These are phyloP conservation scores for Sherardia arvensis DNA, from an alignment of 257 asterid species.

Conservation along the genomic window DNA sequence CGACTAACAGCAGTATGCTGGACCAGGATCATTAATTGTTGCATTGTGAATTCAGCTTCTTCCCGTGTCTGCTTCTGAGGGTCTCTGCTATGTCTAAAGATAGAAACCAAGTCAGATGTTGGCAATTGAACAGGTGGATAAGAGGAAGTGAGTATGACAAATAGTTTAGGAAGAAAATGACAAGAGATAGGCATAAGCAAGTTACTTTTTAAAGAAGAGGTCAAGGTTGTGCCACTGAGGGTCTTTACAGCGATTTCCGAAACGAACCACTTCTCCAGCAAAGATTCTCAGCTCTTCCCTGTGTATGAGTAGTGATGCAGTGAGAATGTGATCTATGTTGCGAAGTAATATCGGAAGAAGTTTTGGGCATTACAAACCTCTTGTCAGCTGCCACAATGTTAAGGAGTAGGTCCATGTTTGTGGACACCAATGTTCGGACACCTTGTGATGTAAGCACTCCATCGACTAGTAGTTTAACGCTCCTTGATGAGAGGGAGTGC, in stretches of 20 bases:
- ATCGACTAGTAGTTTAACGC: conserved; percentile 44
- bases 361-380: conserved; percentile 36
- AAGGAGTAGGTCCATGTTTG: conserved; percentile 49
- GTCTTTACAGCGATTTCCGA: conserved; percentile 82
- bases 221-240: conserved; percentile 89
- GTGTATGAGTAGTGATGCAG: neutral
- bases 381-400: conserved; percentile 65
- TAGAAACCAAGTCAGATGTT: conserved; percentile 1
- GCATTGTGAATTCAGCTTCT: conserved; percentile 55
- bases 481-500: conserved; percentile 54
- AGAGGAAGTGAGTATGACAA: neutral
- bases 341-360: neutral
- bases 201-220: conserved; percentile 71
- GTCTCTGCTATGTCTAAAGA: conserved; percentile 56
- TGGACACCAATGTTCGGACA: conserved; percentile 51
- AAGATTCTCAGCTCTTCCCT: conserved; percentile 77
- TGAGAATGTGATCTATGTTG: neutral
- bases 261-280: conserved; percentile 70
- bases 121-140: neutral
- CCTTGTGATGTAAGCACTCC: conserved; percentile 60
- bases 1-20: conserved; percentile 73
- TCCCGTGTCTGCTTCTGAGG: conserved; percentile 49
- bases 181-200: neutral
- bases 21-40: conserved; percentile 52
- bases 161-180: neutral